Conservation (phyloP, 805 yeast genomes). For the Candida hispaniensis region DNA sequence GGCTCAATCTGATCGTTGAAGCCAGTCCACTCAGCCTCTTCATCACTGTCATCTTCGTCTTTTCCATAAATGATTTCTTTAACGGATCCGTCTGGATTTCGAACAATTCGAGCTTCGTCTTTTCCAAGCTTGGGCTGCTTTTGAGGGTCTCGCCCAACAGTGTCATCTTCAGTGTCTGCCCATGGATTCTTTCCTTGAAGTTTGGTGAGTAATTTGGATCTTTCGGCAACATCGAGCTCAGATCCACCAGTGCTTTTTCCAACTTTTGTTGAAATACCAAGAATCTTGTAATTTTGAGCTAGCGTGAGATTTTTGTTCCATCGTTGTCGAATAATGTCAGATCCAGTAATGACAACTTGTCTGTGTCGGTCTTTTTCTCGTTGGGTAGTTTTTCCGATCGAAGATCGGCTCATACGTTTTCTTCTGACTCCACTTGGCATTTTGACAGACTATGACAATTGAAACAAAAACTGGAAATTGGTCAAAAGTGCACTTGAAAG, state of each 20-base stretch:
- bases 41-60: slow-evolving; percentile 25
- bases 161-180: slow-evolving; percentile 22
- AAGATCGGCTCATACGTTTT: slow-evolving; percentile 70
- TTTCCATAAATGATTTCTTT: slow-evolving; percentile 60
- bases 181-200: slow-evolving; percentile 18
- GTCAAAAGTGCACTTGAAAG: too few relatives aligned
- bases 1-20: slow-evolving; percentile 17
- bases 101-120: slow-evolving; percentile 55
- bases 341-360: slow-evolving; percentile 52
- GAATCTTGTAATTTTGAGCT: slow-evolving; percentile 71
- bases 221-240: slow-evolving; percentile 21
- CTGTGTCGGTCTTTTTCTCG: slow-evolving; percentile 59
- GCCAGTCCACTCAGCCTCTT: slow-evolving; percentile 23
- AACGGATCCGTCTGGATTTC: slow-evolving; percentile 61
- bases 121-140: slow-evolving; percentile 43
- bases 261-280: slow-evolving; percentile 65
- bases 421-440: slow-evolving; percentile 54
- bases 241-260: slow-evolving; percentile 46
- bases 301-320: slow-evolving; percentile 83
- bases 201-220: slow-evolving; percentile 23
- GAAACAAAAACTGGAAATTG: too few relatives aligned
- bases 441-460: too few relatives aligned
- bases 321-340: slow-evolving; percentile 74
- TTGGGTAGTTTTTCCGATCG: slow-evolving; percentile 60
- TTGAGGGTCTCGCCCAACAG: slow-evolving; percentile 33